Evolutionary conservation across 1,284 basidiomycete species (phyloP).

Genomic region (Melampsora larici-populina): DNA sequence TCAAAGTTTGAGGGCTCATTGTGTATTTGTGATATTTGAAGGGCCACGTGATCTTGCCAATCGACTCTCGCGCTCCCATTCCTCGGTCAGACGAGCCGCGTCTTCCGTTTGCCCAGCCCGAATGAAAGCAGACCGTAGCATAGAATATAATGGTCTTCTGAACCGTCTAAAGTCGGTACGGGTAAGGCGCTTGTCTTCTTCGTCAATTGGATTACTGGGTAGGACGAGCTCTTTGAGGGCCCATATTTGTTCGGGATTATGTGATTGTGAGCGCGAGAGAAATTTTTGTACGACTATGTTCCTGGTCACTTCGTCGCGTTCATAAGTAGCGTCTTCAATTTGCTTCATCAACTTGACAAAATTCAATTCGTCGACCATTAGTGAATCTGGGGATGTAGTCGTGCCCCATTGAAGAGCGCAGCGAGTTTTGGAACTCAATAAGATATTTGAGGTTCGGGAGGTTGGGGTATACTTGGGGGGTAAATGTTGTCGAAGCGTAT

Average conservation of each 20-base stretch:
- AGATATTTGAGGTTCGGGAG: slow-evolving; percentile 33
- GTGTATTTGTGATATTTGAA: not conserved
- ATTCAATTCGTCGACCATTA: not conserved
- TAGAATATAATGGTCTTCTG: slow-evolving; percentile 37
- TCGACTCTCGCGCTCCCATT: slow-evolving; percentile 31
- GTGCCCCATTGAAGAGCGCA: not conserved
- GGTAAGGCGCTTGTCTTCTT: not conserved
- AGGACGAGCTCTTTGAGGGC: slow-evolving; percentile 11
- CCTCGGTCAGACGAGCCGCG: slow-evolving; percentile 11
- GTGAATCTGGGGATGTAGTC: not conserved
- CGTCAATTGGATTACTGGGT: not conserved
- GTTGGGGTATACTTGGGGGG: slow-evolving; percentile 22
- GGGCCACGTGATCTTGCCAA: slow-evolving; percentile 1
- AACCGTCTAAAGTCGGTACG: slow-evolving; percentile 39
- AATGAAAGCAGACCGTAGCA: slow-evolving; percentile 29
- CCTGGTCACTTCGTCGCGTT: slow-evolving; percentile 35
- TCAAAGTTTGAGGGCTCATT: not conserved
- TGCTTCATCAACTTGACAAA: slow-evolving; percentile 18
- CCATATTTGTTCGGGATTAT: slow-evolving; percentile 25
- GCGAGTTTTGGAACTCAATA: slow-evolving; percentile 25
- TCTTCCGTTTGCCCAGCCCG: slow-evolving; percentile 22
- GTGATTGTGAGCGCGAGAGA: slow-evolving; percentile 18
- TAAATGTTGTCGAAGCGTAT: slow-evolving; percentile 17
- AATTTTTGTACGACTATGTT: slow-evolving; percentile 28
- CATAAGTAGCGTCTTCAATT: slow-evolving; percentile 24